Conservation (phyloP, 2,329 filamentous ascomycete species). For the Zymoseptoria brevis region DNA sequence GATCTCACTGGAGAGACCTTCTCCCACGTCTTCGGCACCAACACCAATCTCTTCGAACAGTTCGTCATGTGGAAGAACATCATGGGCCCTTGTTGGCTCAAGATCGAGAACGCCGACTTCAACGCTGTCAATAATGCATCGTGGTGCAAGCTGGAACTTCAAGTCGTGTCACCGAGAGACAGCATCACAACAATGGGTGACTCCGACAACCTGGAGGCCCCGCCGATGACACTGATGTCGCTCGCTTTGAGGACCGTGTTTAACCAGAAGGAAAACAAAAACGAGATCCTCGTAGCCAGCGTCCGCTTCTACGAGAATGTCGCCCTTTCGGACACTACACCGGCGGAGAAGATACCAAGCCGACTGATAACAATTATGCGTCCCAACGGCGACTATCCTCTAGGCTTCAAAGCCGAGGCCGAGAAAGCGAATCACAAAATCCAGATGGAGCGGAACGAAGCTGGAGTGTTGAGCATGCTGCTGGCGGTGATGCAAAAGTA, state of each 20-base stretch:
- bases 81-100: constrained; percentile 97
- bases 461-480: constrained; percentile 79
- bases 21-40: constrained; percentile 86
- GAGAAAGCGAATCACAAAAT: constrained; percentile 69
- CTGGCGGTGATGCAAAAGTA: constrained; percentile 78
- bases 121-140: constrained; percentile 80
- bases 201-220: constrained; percentile 71
- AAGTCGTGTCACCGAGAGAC: constrained; percentile 64
- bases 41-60: constrained; percentile 91
- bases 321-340: constrained; percentile 75
- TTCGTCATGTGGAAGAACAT: constrained; percentile 98
- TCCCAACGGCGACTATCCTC: constrained; percentile 69
- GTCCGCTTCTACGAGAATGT: constrained; percentile 89
- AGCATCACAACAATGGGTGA: constrained; percentile 66
- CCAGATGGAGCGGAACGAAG: constrained; percentile 74
- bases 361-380: constrained; percentile 88
- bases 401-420: constrained; percentile 74
- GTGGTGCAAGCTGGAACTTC: constrained; percentile 91
- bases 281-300: constrained; percentile 87
- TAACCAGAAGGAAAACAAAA: constrained; percentile 88
- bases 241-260: constrained; percentile 79
- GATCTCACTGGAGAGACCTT: constrained; percentile 77
- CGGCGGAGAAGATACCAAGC: constrained; percentile 79
- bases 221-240: constrained; percentile 93
- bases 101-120: constrained; percentile 80